These are phyloP conservation scores for Persicaria tinctoria DNA, from an alignment of 148 eudicot species.

Conservation along the genomic window DNA sequence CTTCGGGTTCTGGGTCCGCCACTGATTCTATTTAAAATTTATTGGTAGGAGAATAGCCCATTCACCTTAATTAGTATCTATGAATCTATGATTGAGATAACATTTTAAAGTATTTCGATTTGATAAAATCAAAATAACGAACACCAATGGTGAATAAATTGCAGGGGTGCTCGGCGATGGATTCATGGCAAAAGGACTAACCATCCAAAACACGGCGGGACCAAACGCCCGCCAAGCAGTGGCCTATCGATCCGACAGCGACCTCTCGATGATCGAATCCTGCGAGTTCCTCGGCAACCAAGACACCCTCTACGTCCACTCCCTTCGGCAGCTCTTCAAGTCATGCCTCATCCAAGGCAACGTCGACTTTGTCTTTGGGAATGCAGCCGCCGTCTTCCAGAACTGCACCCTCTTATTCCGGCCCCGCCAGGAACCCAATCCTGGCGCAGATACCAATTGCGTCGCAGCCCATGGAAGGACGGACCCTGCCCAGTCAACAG, in stretches of 20 bases:
- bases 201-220: slow-evolving; percentile 83
- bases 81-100: no score
- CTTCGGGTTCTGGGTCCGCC: no score
- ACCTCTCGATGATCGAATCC: slow-evolving; percentile 54
- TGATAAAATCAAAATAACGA: no score
- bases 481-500: slow-evolving; percentile 77
- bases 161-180: slow-evolving; percentile 76
- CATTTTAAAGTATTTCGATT: no score
- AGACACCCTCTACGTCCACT: slow-evolving; percentile 85
- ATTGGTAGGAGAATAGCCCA: no score
- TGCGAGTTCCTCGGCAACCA: slow-evolving; percentile 87
- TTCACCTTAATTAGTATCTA: no score
- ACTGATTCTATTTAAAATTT: no score
- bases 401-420: slow-evolving; percentile 65
- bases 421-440: slow-evolving; percentile 56
- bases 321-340: slow-evolving; percentile 71
- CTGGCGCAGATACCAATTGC: slow-evolving; percentile 64
- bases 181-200: slow-evolving; percentile 76
- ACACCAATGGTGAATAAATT: background rate
- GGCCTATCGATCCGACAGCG: slow-evolving; percentile 83
- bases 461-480: slow-evolving; percentile 80
- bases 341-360: slow-evolving; percentile 69
- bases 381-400: slow-evolving; percentile 71
- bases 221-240: slow-evolving; percentile 86
- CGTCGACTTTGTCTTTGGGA: slow-evolving; percentile 85